Conservation (phyloP, 2,329 filamentous ascomycete species). For the Aspergillus luchuensis region DNA sequence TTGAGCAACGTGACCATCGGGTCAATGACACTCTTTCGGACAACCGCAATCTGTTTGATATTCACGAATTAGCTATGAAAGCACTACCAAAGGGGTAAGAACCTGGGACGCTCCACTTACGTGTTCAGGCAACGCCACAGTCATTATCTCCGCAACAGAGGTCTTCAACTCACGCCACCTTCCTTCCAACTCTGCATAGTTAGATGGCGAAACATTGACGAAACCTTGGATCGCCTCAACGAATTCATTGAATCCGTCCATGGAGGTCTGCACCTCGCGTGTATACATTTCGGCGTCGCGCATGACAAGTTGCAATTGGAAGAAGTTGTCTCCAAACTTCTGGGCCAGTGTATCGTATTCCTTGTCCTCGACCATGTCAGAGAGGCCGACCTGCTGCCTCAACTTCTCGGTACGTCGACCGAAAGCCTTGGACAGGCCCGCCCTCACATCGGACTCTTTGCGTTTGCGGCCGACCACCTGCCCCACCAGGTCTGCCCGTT, state of each 20-base stretch:
- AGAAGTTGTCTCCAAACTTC: constrained; percentile 87
- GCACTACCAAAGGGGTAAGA: not conserved
- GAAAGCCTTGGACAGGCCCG: constrained; percentile 85
- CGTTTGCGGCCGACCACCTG: constrained; percentile 83
- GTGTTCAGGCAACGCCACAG: constrained; percentile 80
- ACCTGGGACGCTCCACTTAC: constrained; percentile 49
- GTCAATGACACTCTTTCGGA: constrained; percentile 80
- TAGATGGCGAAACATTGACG: constrained; percentile 68
- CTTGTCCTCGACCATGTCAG: constrained; percentile 72
- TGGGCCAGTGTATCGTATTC: constrained; percentile 80
- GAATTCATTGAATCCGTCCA: constrained; percentile 78
- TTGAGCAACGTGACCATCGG: constrained; percentile 78
- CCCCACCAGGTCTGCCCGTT: constrained; percentile 87
- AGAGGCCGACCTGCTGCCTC: constrained; percentile 68
- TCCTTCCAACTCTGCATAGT: constrained; percentile 81
- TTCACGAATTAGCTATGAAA: constrained; percentile 9
- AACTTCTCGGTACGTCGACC: constrained; percentile 85
- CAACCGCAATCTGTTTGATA: constrained; percentile 57
- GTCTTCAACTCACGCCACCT: constrained; percentile 93
- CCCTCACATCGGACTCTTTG: constrained; percentile 83
- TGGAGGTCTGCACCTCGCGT: constrained; percentile 75
- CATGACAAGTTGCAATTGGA: constrained; percentile 87
- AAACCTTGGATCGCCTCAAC: constrained; percentile 80
- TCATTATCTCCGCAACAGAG: constrained; percentile 81
- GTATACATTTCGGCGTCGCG: constrained; percentile 93